A percentile compares a stretch with the other conserved stretches of the same genome.
Conservation (phyloP, 129 eudicot genomes). For the Rutidosis leptorrhynchoides region DNA sequence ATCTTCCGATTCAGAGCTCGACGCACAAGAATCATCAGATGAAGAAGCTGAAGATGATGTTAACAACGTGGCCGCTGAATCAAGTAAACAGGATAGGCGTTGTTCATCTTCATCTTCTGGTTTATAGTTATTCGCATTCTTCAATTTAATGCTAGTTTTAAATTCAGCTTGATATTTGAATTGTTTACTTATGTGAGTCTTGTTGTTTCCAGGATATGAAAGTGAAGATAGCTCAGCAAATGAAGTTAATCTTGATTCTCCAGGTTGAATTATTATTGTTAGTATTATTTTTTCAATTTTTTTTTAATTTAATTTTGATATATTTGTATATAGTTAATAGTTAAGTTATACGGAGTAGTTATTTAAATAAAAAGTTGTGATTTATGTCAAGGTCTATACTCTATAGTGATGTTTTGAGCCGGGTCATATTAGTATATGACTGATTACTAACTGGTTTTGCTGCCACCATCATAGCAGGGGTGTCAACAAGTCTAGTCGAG, state of each 20-base stretch:
- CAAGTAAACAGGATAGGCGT: conserved; percentile 31
- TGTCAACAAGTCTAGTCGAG: no score
- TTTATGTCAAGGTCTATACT: background rate
- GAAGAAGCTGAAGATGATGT: conserved; percentile 42
- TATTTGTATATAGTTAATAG: no score
- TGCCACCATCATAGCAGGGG: no score
- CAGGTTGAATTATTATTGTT: conserved; percentile 47
- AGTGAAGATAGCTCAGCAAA: conserved; percentile 86
- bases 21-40: conserved; percentile 51
- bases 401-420: background rate
- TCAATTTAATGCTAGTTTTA: background rate
- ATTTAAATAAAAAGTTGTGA: background rate
- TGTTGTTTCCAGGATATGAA: conserved; percentile 65
- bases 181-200: background rate
- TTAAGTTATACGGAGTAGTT: no score
- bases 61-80: conserved; percentile 32
- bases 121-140: background rate
- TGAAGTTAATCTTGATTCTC: conserved; percentile 72
- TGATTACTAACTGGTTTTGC: background rate
- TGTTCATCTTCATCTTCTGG: conserved; percentile 68
- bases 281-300: background rate
- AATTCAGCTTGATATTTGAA: background rate
- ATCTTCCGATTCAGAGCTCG: conserved; percentile 69
- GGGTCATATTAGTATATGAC: background rate
- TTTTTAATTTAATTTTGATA: background rate